A percentile compares a stretch with the other conserved stretches of the same genome.
Evolutionary conservation across 2,329 filamentous ascomycete species (phyloP).

Genomic region (Talaromyces amestolkiae): DNA sequence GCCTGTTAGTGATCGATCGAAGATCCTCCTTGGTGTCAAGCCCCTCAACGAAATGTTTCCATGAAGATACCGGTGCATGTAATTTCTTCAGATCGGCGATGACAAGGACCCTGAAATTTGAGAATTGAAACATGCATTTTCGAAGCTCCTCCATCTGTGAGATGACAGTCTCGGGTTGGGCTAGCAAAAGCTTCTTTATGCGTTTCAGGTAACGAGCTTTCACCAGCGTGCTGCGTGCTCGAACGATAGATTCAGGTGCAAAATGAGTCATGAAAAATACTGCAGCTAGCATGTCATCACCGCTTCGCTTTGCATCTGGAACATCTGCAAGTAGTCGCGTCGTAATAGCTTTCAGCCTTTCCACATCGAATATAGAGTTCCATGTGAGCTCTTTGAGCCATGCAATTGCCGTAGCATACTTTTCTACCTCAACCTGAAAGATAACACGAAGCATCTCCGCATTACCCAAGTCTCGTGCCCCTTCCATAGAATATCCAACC

Average conservation of each 20-base stretch:
- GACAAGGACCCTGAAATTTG: constrained; percentile 82
- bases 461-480: constrained; percentile 68
- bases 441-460: constrained; percentile 76
- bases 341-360: constrained; percentile 60
- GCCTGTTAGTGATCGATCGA: constrained; percentile 67
- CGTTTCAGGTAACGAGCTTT: constrained; percentile 84
- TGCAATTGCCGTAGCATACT: constrained; percentile 75
- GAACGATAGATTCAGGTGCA: constrained; percentile 69
- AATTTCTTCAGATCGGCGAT: constrained; percentile 77
- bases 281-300: constrained; percentile 59
- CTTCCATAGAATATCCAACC: constrained; percentile 73
- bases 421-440: constrained; percentile 83
- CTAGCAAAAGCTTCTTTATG: constrained; percentile 74
- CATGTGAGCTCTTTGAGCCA: constrained; percentile 88
- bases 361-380: constrained; percentile 81
- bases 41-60: constrained; percentile 62
- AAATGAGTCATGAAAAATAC: constrained; percentile 76
- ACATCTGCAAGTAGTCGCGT: constrained; percentile 87
- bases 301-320: constrained; percentile 85
- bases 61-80: constrained; percentile 70
- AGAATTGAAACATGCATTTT: constrained; percentile 71
- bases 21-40: constrained; percentile 57
- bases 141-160: constrained; percentile 75
- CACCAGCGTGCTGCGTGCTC: constrained; percentile 77
- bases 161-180: constrained; percentile 72